Percentiles rank a stretch among this genome's conserved stretches.
These are phyloP conservation scores for Kodamaea jinghongensis DNA, from an alignment of 805 yeast genomes.

Conservation along the genomic window DNA sequence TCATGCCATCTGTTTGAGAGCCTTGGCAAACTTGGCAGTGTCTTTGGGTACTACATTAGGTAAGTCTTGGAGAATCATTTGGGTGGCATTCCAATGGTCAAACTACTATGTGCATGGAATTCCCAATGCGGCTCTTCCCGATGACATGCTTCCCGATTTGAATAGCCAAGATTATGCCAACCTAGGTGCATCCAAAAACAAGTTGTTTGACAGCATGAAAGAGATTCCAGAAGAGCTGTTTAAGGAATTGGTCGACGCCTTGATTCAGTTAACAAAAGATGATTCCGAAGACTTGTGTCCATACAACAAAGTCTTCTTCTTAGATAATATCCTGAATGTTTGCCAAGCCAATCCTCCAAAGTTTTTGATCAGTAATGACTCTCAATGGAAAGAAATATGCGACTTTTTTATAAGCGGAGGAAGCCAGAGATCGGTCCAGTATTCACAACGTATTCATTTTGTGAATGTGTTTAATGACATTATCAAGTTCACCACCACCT, in stretches of 20 bases:
- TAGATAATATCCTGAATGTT: conserved; percentile 52
- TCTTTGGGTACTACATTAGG: conserved; percentile 77
- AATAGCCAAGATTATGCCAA: conserved; percentile 45
- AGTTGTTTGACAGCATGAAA: conserved; percentile 60
- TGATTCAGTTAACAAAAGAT: conserved; percentile 42
- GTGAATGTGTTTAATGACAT: conserved; percentile 47
- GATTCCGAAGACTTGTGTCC: conserved; percentile 17
- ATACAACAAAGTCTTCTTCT: conserved; percentile 54
- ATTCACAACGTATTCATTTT: conserved; percentile 23
- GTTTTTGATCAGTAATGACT: conserved; percentile 41
- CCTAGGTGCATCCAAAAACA: conserved; percentile 56
- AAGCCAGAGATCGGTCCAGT: conserved; percentile 38
- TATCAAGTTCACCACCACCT: conserved; percentile 38
- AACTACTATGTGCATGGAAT: conserved; percentile 64
- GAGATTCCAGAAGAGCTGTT: conserved; percentile 55
- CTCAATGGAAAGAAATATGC: conserved; percentile 49
- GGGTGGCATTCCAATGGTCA: conserved; percentile 74
- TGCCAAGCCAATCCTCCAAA: conserved; percentile 51
- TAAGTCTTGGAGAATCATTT: conserved; percentile 59
- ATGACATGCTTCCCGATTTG: conserved; percentile 31
- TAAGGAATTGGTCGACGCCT: conserved; percentile 43
- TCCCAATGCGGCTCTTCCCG: conserved; percentile 24
- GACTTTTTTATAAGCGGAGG: conserved; percentile 46
- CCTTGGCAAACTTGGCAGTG: conserved; percentile 69
- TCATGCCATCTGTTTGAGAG: conserved; percentile 74